Evolutionary conservation across 345 rosid species (phyloP).

Genomic region (Brassica rapa): DNA sequence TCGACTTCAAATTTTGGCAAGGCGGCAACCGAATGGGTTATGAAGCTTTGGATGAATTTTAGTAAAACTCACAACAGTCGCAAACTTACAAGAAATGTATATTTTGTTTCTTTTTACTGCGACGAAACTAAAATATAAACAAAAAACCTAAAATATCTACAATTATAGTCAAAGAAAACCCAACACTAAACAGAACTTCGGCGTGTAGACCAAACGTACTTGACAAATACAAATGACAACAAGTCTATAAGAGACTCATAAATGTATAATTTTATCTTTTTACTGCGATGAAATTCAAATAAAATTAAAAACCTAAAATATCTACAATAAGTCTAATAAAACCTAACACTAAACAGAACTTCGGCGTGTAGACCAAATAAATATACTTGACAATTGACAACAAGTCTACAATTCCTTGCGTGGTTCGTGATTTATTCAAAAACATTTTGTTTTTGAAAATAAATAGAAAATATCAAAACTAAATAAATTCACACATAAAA

Average conservation of each 20-base stretch:
- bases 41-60: neutral
- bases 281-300: neutral
- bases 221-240: slow-evolving; percentile 19
- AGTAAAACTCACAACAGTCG: neutral
- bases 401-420: slow-evolving; percentile 37
- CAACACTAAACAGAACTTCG: slow-evolving; percentile 27
- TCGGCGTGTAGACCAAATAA: slow-evolving; percentile 36
- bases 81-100: neutral
- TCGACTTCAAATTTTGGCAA: neutral
- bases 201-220: slow-evolving; percentile 34
- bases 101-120: neutral
- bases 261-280: neutral
- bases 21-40: neutral
- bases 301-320: neutral
- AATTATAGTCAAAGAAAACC: slow-evolving; percentile 5
- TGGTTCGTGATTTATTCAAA: slow-evolving; percentile 4
- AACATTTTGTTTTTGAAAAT: neutral
- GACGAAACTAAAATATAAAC: neutral
- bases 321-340: slow-evolving; percentile 14
- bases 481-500: slow-evolving; percentile 19
- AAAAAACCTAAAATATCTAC: neutral
- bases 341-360: slow-evolving; percentile 22
- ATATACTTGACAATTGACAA: slow-evolving; percentile 27
- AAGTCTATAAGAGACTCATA: neutral
- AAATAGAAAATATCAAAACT: slow-evolving; percentile 5